Evolutionary conservation across 768 basidiomycete species (phyloP), one percentile per base, ranked within the genome.

Genomic region (Suillus tomentosus): DNA sequence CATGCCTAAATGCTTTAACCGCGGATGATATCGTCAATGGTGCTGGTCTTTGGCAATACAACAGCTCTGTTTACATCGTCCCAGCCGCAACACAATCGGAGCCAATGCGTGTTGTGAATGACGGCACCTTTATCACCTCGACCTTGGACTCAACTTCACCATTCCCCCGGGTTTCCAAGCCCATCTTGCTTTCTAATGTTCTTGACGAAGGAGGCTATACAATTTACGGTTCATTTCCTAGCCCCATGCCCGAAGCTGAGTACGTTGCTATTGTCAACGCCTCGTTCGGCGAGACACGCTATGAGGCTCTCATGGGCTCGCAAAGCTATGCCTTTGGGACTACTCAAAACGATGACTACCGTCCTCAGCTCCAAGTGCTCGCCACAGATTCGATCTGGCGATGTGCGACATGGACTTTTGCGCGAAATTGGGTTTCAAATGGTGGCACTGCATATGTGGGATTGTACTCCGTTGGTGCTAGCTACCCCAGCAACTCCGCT

Each of bases 311-410:
- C 39, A 68, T 85, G 53, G 68, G 73, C 31, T 84, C 84, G 13
- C 67, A 79, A 3, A 78, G 78, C 70, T 92, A 92, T 73, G 70
- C 70, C 37, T 70, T 77, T 1, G 70, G 79, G 13, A 62, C 71
- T 17, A 60, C 67, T 42, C 57, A 74, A 36, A 61, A 68, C 43
- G 69, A 74, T 24, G 69, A 73, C 34, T 67, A 77, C 62, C 83
- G 90, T 36, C 72, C 76, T n/a, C 84, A 84, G 63, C 78, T 92
- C 27, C 79, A 86, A 70, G 62, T 68, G 27, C 73, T 91, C 24
- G 89, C 85, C 53, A 90, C 91, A 2, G 91, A 93, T 73, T 82
- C 85, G 64, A 65, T 87, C 11, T 92, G 86, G 86, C 84, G 82
- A 66, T 92, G 91, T 72, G 78, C 91, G 17, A 81, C 80, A 37